Evolutionary conservation across 2,329 filamentous ascomycete genomes (phyloP).

Genomic region (Macrophomina phaseolina): DNA sequence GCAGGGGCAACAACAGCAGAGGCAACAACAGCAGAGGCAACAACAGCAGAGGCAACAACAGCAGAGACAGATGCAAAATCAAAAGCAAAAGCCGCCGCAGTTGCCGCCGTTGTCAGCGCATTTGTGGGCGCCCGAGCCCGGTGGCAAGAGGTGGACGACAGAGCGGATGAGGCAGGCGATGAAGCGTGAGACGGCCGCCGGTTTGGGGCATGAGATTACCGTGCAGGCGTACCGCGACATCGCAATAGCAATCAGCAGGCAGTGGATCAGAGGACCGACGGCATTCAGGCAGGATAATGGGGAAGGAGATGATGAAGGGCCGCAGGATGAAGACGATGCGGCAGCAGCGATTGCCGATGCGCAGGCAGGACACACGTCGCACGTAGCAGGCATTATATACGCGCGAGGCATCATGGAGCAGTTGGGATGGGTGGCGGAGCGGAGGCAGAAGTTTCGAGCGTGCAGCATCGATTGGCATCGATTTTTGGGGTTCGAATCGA

Average conservation of each 20-base stretch:
- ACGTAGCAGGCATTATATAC: constrained; percentile 31
- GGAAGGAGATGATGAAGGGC: constrained; percentile 25
- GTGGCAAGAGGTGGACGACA: constrained; percentile 28
- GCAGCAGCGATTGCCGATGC: constrained; percentile 26
- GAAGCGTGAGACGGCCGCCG: constrained; percentile 29
- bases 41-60: not conserved
- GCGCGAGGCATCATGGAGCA: constrained; percentile 30
- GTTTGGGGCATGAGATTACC: constrained; percentile 29
- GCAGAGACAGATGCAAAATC: no score
- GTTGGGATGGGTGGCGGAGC: constrained; percentile 27
- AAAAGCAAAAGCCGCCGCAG: not conserved
- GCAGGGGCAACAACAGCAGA: no score
- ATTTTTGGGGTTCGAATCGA: constrained; percentile 30
- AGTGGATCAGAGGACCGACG: constrained; percentile 27
- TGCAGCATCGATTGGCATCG: constrained; percentile 32
- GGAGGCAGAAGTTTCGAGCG: constrained; percentile 28
- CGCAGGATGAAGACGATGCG: constrained; percentile 27
- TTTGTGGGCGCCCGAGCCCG: constrained; percentile 30
- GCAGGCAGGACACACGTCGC: constrained; percentile 29
- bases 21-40: no score
- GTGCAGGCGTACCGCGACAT: constrained; percentile 31
- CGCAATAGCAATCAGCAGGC: constrained; percentile 32
- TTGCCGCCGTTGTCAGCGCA: constrained; percentile 26
- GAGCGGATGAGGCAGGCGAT: constrained; percentile 29
- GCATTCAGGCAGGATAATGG: constrained; percentile 31